phyloP scores from a whole-genome alignment of 2,329 filamentous ascomycete genomes.

The Daldinia eschscholtzii region DNA sequence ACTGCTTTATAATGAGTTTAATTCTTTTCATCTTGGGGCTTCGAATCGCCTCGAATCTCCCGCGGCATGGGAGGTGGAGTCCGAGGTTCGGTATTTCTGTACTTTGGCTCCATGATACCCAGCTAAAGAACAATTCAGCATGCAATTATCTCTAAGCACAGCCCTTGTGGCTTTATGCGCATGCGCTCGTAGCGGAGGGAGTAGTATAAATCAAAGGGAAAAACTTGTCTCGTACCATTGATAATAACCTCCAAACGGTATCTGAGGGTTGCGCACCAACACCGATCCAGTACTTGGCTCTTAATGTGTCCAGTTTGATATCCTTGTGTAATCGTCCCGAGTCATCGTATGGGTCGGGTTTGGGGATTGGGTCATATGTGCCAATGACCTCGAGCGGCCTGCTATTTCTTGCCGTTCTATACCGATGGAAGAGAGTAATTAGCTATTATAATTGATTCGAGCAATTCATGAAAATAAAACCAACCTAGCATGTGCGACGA shows the following conservation, averaged over 20 bases:
- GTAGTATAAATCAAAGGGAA: neutral
- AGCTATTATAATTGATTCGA: neutral
- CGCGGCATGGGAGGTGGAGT: conserved; percentile 47
- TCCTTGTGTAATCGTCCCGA: conserved; percentile 87
- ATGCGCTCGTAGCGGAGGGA: neutral
- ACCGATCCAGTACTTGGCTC: conserved; percentile 95
- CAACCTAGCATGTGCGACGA: conserved; percentile 92
- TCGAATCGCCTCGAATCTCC: conserved; percentile 31
- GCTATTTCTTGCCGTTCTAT: conserved; percentile 85
- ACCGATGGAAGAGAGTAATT: conserved; percentile 6
- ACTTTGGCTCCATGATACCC: conserved; percentile 57
- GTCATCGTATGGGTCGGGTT: conserved; percentile 69
- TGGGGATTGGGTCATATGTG: conserved; percentile 78
- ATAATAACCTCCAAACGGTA: conserved; percentile 86
- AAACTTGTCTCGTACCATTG: conserved; percentile 70
- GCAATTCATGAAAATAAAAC: conserved; percentile 41
- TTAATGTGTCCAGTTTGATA: conserved; percentile 82
- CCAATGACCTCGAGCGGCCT: conserved; percentile 94
- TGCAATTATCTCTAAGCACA: no score
- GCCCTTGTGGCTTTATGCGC: neutral
- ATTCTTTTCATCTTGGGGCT: conserved; percentile 28
- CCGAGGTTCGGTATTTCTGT: conserved; percentile 49
- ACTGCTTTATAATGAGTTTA: conserved; percentile 22
- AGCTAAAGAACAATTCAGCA: conserved; percentile 43
- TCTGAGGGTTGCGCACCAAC: conserved; percentile 96